Percentiles rank a stretch among this genome's conserved stretches.
Conservation (phyloP, 352 stramenopile species). For the Blastocystis sp. region DNA sequence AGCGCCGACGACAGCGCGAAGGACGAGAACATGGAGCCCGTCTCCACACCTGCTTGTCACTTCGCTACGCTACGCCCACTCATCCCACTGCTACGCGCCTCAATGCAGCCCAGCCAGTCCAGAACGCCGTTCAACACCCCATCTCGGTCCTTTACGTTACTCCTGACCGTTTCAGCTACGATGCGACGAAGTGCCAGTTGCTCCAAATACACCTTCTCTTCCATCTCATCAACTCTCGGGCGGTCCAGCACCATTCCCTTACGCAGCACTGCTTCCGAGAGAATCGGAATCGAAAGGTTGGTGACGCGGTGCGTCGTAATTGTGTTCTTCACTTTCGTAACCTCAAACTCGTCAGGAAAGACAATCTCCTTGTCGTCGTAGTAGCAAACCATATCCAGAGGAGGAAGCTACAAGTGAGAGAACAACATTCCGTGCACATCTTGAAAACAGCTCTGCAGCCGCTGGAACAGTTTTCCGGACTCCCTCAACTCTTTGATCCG, state of each 20-base stretch:
- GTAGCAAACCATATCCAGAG: background rate
- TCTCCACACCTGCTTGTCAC: conserved; percentile 4
- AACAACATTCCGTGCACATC: background rate
- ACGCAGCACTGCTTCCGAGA: background rate
- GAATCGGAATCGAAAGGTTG: background rate
- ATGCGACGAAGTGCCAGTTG: background rate
- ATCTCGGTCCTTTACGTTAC: conserved; percentile 29
- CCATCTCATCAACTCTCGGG: too few relatives aligned
- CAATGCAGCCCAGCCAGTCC: conserved; percentile 32
- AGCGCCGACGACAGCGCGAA: background rate
- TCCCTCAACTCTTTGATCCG: background rate
- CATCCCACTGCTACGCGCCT: conserved; percentile 7
- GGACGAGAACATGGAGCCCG: background rate
- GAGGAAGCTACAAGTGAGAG: background rate
- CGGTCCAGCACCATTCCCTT: background rate
- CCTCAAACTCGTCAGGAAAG: background rate
- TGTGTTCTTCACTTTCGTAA: conserved; percentile 2
- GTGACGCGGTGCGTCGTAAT: background rate
- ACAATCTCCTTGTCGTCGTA: conserved; percentile 8
- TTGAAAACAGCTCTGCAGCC: conserved; percentile 17
- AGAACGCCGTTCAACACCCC: background rate
- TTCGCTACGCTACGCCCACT: background rate
- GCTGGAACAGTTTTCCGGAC: background rate
- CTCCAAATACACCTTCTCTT: too few relatives aligned
- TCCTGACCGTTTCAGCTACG: background rate